These are phyloP conservation scores for Lachnellula subtilissima DNA, from an alignment of 2,329 filamentous ascomycete genomes.

Conservation along the genomic window DNA sequence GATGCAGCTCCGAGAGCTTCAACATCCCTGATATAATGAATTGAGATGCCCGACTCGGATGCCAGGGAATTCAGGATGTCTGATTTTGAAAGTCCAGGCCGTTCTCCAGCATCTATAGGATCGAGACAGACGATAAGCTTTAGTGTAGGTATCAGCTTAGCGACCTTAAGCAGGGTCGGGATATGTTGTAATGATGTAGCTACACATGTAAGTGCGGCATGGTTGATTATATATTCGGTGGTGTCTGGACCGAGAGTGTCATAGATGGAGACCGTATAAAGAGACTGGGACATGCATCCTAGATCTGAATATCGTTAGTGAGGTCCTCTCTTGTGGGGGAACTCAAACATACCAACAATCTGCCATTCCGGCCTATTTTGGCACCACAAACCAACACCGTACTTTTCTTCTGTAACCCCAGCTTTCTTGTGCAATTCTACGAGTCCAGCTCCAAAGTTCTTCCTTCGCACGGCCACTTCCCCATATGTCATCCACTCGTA, in stretches of 20 bases:
- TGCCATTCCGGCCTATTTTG: conserved; percentile 89
- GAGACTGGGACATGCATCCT: conserved; percentile 77
- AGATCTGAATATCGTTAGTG: conserved; percentile 54
- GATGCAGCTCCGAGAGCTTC: conserved; percentile 73
- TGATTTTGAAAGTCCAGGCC: conserved; percentile 70
- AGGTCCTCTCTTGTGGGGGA: neutral
- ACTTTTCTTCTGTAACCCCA: conserved; percentile 62
- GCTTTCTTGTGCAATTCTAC: conserved; percentile 73
- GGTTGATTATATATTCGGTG: conserved; percentile 94
- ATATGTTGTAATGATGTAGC: conserved; percentile 78
- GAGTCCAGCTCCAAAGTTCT: conserved; percentile 80
- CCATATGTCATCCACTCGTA: conserved; percentile 83
- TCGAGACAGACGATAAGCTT: conserved; percentile 89
- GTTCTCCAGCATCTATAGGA: conserved; percentile 73
- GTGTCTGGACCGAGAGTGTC: conserved; percentile 90
- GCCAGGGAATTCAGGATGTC: conserved; percentile 74
- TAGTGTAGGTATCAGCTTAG: conserved; percentile 68
- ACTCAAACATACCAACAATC: conserved; percentile 56
- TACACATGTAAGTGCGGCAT: conserved; percentile 70
- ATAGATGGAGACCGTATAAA: conserved; percentile 91
- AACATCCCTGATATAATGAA: conserved; percentile 75
- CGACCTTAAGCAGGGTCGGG: conserved; percentile 73
- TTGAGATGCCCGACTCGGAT: conserved; percentile 65
- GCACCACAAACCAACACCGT: conserved; percentile 78
- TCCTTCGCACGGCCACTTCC: conserved; percentile 72